phyloP scores from a whole-genome alignment of 495 filamentous ascomycete genomes.

The Aspergillus taichungensis region DNA sequence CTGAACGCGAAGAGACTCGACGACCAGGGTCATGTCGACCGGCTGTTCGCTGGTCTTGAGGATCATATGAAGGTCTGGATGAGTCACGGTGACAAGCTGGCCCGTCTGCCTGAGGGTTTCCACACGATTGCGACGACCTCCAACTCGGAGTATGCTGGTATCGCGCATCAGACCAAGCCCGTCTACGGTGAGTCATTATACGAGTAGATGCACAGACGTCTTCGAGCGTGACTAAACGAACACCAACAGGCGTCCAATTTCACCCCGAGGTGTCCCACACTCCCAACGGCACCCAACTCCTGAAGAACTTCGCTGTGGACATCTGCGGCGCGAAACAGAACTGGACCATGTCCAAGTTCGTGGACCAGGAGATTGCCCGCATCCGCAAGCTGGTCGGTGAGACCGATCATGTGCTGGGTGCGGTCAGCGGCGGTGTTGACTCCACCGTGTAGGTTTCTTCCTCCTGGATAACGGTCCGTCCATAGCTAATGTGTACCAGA shows the following conservation, averaged over 20 bases:
- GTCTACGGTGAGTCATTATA: constrained; percentile 30
- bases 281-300: constrained; percentile 45
- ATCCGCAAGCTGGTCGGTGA: constrained; percentile 72
- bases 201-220: no score
- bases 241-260: constrained; percentile 62
- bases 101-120: constrained; percentile 61
- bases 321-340: constrained; percentile 67
- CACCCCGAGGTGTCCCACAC: constrained; percentile 81
- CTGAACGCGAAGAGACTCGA: constrained; percentile 43
- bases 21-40: constrained; percentile 56
- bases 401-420: constrained; percentile 73
- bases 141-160: constrained; percentile 73
- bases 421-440: constrained; percentile 87
- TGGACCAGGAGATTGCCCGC: constrained; percentile 64
- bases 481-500: constrained; percentile 14
- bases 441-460: constrained; percentile 53
- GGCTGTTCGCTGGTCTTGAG: constrained; percentile 61
- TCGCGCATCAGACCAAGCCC: constrained; percentile 62
- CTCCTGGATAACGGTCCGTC: no score
- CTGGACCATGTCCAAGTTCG: constrained; percentile 79
- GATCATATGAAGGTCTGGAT: constrained; percentile 68
- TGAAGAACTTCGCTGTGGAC: constrained; percentile 71
- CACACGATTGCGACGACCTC: constrained; percentile 59
- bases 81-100: constrained; percentile 82
- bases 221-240: not conserved